A percentile compares a stretch with the other conserved stretches of the same genome.
These are phyloP conservation scores for Lipomyces chichibuensis DNA, from an alignment of 805 yeast genomes.

Conservation along the genomic window DNA sequence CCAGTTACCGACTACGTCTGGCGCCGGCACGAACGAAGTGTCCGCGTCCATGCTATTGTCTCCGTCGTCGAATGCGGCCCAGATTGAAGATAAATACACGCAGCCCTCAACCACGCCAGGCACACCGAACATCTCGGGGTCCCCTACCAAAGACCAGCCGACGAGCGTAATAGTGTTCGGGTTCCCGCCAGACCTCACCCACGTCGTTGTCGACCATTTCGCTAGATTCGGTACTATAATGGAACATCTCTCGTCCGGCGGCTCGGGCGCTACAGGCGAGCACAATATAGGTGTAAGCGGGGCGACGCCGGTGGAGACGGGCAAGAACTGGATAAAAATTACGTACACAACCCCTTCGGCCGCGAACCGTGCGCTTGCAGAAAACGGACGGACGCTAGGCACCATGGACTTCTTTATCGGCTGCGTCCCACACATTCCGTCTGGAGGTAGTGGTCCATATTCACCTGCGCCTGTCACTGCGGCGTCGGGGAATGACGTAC, in stretches of 20 bases:
- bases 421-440: constrained; percentile 60
- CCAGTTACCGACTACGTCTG: constrained; percentile 26
- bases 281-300: constrained; percentile 20
- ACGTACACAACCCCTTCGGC: constrained; percentile 76
- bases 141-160: constrained; percentile 9
- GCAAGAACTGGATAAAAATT: constrained; percentile 87
- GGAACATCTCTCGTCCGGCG: constrained; percentile 52
- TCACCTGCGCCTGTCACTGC: neutral
- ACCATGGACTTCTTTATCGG: constrained; percentile 60
- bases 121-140: constrained; percentile 32
- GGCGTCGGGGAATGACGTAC: neutral
- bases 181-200: constrained; percentile 76
- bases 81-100: constrained; percentile 14
- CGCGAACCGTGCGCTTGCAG: constrained; percentile 82
- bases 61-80: constrained; percentile 40
- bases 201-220: constrained; percentile 69
- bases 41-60: neutral
- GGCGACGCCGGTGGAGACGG: constrained; percentile 70
- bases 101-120: constrained; percentile 26
- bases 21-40: neutral
- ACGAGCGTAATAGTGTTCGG: constrained; percentile 79
- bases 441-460: constrained; percentile 3
- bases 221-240: constrained; percentile 76
- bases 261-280: constrained; percentile 2
- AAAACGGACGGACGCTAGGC: constrained; percentile 72